phyloP scores from a whole-genome alignment of 1,284 basidiomycete genomes.

The Bondarzewia mesenterica region DNA sequence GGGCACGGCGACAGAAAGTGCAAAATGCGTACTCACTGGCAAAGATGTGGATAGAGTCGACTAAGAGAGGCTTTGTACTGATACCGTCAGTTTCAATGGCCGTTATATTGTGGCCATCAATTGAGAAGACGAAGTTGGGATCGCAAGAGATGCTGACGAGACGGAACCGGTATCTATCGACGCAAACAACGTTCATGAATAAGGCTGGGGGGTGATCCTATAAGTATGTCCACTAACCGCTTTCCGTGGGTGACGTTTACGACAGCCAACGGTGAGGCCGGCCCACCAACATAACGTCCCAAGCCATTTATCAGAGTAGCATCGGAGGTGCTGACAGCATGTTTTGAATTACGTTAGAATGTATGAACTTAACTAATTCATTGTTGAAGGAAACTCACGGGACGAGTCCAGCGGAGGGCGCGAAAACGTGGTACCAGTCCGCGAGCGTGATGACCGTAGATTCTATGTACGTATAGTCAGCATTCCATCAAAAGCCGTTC shows the following conservation, averaged over 20 bases:
- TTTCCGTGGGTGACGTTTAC: constrained; percentile 21
- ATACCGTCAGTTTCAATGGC: constrained; percentile 49
- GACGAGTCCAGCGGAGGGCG: not conserved
- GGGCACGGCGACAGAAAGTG: not conserved
- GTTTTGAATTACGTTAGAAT: not conserved
- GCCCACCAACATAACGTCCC: constrained; percentile 23
- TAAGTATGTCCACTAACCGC: constrained; percentile 4
- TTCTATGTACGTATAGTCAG: constrained; percentile 2
- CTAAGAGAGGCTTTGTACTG: constrained; percentile 29
- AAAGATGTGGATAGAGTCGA: constrained; percentile 33
- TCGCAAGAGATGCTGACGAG: constrained; percentile 26
- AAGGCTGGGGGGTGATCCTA: too few species aligned
- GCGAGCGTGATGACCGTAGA: constrained; percentile 12
- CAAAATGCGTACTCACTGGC: constrained; percentile 15
- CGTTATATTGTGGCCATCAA: constrained; percentile 38
- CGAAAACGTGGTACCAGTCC: constrained; percentile 12
- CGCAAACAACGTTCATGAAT: not conserved
- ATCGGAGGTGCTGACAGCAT: not conserved
- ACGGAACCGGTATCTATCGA: constrained; percentile 25
- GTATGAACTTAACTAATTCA: not conserved
- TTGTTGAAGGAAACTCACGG: too few species aligned
- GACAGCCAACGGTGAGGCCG: constrained; percentile 20
- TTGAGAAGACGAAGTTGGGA: constrained; percentile 31
- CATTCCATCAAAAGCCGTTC: not conserved
- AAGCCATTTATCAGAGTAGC: constrained; percentile 46